Evolutionary conservation across 2,329 filamentous ascomycete genomes (phyloP).

Genomic region (Nannizzia gypsea): DNA sequence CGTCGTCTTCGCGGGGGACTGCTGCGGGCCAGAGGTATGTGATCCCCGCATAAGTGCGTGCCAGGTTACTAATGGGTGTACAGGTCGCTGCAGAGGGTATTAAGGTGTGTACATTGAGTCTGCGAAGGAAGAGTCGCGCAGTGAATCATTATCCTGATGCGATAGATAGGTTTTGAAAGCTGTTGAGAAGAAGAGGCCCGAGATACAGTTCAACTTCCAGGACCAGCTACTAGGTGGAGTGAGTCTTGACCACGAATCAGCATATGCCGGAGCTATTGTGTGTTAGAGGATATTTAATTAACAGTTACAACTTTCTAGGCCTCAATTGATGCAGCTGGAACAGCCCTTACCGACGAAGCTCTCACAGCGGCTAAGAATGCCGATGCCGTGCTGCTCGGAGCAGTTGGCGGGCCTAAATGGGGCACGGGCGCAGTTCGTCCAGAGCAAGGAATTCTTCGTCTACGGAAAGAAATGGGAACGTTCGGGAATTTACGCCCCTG

Average conservation of each 20-base stretch:
- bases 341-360: slow-evolving; percentile 68
- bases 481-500: slow-evolving; percentile 94
- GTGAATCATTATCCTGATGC: neutral
- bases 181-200: slow-evolving; percentile 59
- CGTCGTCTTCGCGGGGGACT: slow-evolving; percentile 72
- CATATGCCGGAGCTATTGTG: too few species aligned
- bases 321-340: slow-evolving; percentile 74
- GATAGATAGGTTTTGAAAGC: slow-evolving; percentile 57
- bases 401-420: slow-evolving; percentile 95
- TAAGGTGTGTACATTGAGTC: slow-evolving; percentile 49
- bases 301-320: slow-evolving; percentile 41
- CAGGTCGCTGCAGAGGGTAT: slow-evolving; percentile 73
- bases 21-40: slow-evolving; percentile 56
- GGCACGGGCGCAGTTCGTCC: slow-evolving; percentile 77
- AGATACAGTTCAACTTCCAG: slow-evolving; percentile 76
- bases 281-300: too few species aligned
- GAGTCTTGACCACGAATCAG: slow-evolving; percentile 35
- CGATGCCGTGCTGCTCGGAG: slow-evolving; percentile 81
- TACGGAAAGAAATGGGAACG: slow-evolving; percentile 85
- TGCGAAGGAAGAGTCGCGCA: neutral
- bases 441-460: slow-evolving; percentile 79
- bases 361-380: slow-evolving; percentile 72
- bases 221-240: slow-evolving; percentile 86
- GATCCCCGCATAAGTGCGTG: slow-evolving; percentile 11
- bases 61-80: slow-evolving; percentile 11